A percentile compares a stretch with the other conserved stretches of the same genome.
These are phyloP conservation scores for Phytophthora meadii DNA, from an alignment of 352 stramenopile species.

Conservation along the genomic window DNA sequence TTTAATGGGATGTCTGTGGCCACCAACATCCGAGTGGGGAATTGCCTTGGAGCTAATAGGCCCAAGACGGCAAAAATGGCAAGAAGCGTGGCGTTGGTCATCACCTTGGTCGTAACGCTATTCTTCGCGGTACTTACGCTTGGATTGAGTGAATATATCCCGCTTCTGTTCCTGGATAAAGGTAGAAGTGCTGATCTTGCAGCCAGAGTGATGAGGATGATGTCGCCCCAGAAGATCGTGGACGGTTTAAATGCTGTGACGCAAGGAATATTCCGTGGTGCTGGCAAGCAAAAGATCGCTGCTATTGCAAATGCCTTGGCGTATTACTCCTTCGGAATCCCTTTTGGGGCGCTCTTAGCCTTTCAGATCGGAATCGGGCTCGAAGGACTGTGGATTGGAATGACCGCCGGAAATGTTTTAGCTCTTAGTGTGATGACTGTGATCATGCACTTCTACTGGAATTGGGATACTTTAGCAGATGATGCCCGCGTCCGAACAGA, in stretches of 20 bases:
- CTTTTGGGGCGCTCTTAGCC: slow-evolving; percentile 55
- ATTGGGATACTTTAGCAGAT: slow-evolving; percentile 5
- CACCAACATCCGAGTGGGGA: slow-evolving; percentile 61
- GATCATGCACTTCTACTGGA: slow-evolving; percentile 6
- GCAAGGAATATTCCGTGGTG: slow-evolving; percentile 68
- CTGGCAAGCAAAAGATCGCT: slow-evolving; percentile 53
- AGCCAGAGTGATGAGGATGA: slow-evolving; percentile 43
- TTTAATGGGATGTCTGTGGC: slow-evolving; percentile 54
- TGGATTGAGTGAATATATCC: slow-evolving; percentile 23
- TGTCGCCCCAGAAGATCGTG: slow-evolving; percentile 45
- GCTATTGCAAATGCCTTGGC: slow-evolving; percentile 59
- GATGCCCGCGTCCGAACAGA: slow-evolving; percentile 14
- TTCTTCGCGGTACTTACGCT: slow-evolving; percentile 18
- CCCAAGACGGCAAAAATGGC: slow-evolving; percentile 46
- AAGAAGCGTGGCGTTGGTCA: slow-evolving; percentile 30
- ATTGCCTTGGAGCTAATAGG: slow-evolving; percentile 48
- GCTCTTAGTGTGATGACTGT: not conserved
- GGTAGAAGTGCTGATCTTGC: slow-evolving; percentile 39
- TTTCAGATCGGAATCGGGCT: slow-evolving; percentile 41
- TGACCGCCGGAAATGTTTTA: slow-evolving; percentile 38
- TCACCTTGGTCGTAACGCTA: slow-evolving; percentile 33
- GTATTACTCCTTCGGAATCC: slow-evolving; percentile 74
- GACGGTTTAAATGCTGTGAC: slow-evolving; percentile 54
- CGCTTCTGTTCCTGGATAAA: slow-evolving; percentile 45
- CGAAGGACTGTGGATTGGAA: slow-evolving; percentile 56